Evolutionary conservation across 768 basidiomycete genomes (phyloP).

Genomic region (Tricholoma sp.): DNA sequence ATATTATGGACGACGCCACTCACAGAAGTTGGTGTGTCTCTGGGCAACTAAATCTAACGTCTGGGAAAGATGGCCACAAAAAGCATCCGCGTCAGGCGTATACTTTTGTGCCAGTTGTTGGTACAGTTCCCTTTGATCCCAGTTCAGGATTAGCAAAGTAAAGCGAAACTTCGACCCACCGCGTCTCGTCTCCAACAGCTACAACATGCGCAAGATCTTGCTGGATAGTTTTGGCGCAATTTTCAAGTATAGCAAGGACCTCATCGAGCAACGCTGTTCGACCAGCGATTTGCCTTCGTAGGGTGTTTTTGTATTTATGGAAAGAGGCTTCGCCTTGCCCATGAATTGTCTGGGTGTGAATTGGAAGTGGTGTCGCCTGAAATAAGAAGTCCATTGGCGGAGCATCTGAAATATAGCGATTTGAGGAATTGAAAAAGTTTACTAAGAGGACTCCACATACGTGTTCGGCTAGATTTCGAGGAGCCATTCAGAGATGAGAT

Average conservation of each 20-base stretch:
- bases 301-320: conserved; percentile 52
- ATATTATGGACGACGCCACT: conserved; percentile 10
- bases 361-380: conserved; percentile 42
- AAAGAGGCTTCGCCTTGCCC: conserved; percentile 44
- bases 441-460: conserved; percentile 7
- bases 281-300: conserved; percentile 61
- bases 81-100: conserved; percentile 43
- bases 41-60: conserved; percentile 35
- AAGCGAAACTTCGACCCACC: conserved; percentile 29
- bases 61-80: conserved; percentile 37
- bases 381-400: conserved; percentile 57
- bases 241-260: conserved; percentile 55
- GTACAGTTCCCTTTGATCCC: conserved; percentile 31
- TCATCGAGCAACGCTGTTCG: conserved; percentile 59
- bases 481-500: conserved; percentile 27
- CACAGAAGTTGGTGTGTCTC: conserved; percentile 29
- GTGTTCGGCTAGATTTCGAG: conserved; percentile 21
- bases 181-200: conserved; percentile 33
- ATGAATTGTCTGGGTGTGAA: conserved; percentile 32
- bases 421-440: neutral
- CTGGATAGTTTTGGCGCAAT: conserved; percentile 51
- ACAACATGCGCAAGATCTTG: conserved; percentile 51
- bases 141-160: neutral
- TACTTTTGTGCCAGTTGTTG: conserved; percentile 40
- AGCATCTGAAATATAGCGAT: conserved; percentile 32